Percentiles rank a stretch among this genome's conserved stretches.
These are phyloP conservation scores for Umbelopsis isabellina DNA, from an alignment of 192 early-diverging fungal genomes.

Conservation along the genomic window DNA sequence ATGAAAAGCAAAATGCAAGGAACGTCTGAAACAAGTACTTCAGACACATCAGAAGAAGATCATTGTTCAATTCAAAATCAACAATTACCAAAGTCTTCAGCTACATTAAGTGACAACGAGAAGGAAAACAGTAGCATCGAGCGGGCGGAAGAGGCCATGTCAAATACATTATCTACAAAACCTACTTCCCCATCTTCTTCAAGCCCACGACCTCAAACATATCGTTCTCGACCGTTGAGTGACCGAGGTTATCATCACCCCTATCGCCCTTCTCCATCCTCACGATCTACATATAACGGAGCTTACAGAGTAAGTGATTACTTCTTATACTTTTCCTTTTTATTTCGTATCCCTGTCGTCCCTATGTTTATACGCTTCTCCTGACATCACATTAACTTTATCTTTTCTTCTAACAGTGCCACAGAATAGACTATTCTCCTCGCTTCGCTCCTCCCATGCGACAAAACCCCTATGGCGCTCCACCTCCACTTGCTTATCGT, in stretches of 20 bases:
- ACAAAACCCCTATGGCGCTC: conserved; percentile 7
- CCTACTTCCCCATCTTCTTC: not conserved
- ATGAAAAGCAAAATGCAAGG: conserved; percentile 19
- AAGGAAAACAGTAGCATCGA: conserved; percentile 11
- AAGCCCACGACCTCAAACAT: not conserved
- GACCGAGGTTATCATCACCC: conserved; percentile 18
- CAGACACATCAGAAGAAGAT: not conserved
- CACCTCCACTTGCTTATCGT: not conserved
- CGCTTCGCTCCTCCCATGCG: conserved; percentile 11
- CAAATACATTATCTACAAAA: not conserved
- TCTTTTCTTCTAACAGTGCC: not conserved
- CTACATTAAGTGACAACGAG: not conserved
- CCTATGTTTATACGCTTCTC: conserved; percentile 1
- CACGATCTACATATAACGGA: not conserved
- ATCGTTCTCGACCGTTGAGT: conserved; percentile 18
- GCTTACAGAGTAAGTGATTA: conserved; percentile 1
- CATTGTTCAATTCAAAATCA: not conserved
- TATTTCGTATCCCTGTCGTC: not conserved
- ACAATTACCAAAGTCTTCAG: not conserved
- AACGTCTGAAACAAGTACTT: too few relatives aligned
- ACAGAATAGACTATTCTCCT: conserved; percentile 1
- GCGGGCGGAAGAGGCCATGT: not conserved
- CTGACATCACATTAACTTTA: not conserved
- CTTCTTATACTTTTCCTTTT: not conserved
- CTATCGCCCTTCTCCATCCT: not conserved